Conservation (phyloP, 768 basidiomycete species). For the Butyriboletus loyo region DNA sequence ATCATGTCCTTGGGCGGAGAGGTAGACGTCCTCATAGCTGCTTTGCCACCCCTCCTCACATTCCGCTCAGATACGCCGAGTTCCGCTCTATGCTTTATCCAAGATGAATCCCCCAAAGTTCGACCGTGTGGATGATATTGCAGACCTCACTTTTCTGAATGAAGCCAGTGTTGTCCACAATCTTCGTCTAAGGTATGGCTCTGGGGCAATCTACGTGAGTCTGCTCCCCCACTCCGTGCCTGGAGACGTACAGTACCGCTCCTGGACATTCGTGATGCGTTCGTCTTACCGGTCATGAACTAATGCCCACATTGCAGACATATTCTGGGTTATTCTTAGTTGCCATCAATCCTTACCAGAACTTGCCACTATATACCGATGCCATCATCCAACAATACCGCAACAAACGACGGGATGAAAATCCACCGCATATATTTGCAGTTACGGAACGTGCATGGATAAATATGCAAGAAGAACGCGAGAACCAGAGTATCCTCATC, state of each 20-base stretch:
- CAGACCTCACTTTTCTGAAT: slow-evolving; percentile 95
- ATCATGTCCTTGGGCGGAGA: slow-evolving; percentile 84
- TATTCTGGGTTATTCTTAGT: slow-evolving; percentile 97
- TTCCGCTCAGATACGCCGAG: slow-evolving; percentile 49
- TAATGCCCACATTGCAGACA: slow-evolving; percentile 52
- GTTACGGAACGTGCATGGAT: slow-evolving; percentile 98
- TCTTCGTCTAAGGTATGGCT: slow-evolving; percentile 85
- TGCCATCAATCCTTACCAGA: slow-evolving; percentile 96
- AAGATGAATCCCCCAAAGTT: slow-evolving; percentile 99
- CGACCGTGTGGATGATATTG: slow-evolving; percentile 96
- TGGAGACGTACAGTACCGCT: slow-evolving; percentile 2
- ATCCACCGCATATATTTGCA: slow-evolving; percentile 94
- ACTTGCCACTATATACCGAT: slow-evolving; percentile 87
- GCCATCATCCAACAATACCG: slow-evolving; percentile 88
- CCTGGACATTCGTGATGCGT: slow-evolving; percentile 4
- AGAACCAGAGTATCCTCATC: slow-evolving; percentile 97
- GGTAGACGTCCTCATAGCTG: slow-evolving; percentile 38
- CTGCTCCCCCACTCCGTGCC: neutral
- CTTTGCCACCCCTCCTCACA: slow-evolving; percentile 4
- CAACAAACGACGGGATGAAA: slow-evolving; percentile 83
- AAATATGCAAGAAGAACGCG: slow-evolving; percentile 95
- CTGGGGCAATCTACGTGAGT: slow-evolving; percentile 89
- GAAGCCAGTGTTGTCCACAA: slow-evolving; percentile 99
- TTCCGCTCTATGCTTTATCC: slow-evolving; percentile 78
- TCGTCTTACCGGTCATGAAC: neutral